These are phyloP conservation scores for Pyrus bretschneideri DNA, from an alignment of 306 rosid genomes.

Conservation along the genomic window DNA sequence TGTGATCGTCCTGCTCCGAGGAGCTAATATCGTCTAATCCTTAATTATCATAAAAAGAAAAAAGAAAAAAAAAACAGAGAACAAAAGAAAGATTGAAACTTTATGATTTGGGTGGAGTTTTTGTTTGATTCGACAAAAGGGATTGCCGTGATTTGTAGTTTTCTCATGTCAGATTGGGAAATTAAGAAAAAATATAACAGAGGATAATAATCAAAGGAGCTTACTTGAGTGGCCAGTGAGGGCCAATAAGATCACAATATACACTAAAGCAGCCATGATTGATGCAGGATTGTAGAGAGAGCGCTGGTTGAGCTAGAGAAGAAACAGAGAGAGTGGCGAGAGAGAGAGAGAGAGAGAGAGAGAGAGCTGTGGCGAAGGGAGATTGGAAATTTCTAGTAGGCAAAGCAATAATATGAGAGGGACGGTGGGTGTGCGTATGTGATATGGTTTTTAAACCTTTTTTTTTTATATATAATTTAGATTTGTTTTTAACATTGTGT, in stretches of 20 bases:
- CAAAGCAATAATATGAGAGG: constrained; percentile 6
- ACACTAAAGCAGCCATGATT: constrained; percentile 56
- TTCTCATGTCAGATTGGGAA: constrained; percentile 4
- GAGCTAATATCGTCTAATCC: background rate
- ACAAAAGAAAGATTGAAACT: background rate
- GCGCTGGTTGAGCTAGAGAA: constrained; percentile 6
- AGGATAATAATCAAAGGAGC: constrained; percentile 8
- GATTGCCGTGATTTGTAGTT: background rate
- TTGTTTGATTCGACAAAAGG: background rate
- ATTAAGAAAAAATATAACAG: background rate
- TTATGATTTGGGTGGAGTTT: background rate
- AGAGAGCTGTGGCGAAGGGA: background rate
- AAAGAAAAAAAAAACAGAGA: background rate
- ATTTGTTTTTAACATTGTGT: constrained; percentile 1
- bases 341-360: constrained; percentile 1
- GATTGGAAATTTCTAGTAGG: constrained; percentile 30
- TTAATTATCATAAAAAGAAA: background rate
- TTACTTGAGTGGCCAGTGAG: constrained; percentile 74
- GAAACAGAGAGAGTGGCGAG: background rate
- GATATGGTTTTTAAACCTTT: constrained; percentile 22
- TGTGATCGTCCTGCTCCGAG: background rate
- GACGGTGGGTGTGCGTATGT: constrained; percentile 15
- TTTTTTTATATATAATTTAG: background rate
- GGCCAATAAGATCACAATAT: constrained; percentile 45
- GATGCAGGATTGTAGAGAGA: constrained; percentile 5